Conservation (phyloP, 2,329 filamentous ascomycete genomes). For the Aspergillus tubingensis region DNA sequence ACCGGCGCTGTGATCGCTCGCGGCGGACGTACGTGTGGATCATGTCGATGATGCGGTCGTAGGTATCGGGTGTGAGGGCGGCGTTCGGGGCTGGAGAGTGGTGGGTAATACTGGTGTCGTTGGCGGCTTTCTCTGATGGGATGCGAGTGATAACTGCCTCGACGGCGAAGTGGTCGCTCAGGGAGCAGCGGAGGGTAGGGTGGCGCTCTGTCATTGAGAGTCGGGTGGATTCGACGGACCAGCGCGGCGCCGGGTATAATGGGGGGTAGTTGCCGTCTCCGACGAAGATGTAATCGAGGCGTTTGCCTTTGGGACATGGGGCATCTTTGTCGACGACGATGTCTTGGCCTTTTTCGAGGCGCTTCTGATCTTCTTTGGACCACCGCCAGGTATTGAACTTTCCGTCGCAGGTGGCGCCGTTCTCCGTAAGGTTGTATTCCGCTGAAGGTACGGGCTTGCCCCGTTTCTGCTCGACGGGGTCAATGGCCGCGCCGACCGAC, state of each 20-base stretch:
- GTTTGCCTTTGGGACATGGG: conserved; percentile 73
- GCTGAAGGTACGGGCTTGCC: conserved; percentile 71
- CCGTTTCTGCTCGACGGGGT: conserved; percentile 67
- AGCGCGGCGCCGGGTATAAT: conserved; percentile 47
- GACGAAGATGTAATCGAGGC: conserved; percentile 93
- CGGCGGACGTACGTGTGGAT: conserved; percentile 68
- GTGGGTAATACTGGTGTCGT: neutral
- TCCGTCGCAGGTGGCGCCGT: conserved; percentile 85
- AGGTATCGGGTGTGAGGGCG: conserved; percentile 53
- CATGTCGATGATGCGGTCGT: conserved; percentile 73
- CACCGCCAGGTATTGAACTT: conserved; percentile 93
- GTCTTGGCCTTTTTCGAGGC: conserved; percentile 65
- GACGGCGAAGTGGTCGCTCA: conserved; percentile 94
- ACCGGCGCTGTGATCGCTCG: conserved; percentile 70
- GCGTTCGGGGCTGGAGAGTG: conserved; percentile 27
- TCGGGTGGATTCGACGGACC: conserved; percentile 69
- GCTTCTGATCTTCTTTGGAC: conserved; percentile 69
- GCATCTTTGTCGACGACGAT: conserved; percentile 65
- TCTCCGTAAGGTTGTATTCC: conserved; percentile 73
- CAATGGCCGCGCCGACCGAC: conserved; percentile 71
- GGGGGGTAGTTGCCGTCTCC: conserved; percentile 52
- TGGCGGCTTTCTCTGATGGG: too few relatives aligned
- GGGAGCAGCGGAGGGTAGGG: conserved; percentile 75
- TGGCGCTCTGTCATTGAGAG: conserved; percentile 83
- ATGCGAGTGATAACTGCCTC: conserved; percentile 68